Base-by-base conservation (phyloP, 192 early-diverging fungal genomes). In the Backusella mclennaniae region DNA sequence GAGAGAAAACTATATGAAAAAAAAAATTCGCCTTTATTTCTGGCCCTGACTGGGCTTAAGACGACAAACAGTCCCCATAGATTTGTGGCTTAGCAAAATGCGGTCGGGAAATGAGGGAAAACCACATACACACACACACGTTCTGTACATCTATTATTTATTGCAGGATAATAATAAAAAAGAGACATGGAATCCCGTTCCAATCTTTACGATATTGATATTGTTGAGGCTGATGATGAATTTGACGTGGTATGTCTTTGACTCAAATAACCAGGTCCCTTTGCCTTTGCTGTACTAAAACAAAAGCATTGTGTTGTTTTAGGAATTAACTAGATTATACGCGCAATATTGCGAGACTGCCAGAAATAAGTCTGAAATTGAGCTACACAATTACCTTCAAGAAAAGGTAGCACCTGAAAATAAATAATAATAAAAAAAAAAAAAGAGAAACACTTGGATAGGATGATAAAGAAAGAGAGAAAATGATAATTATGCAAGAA, bases 381-480 rank as follows among this genome's bases (percentile, higher is more conserved):
- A 93, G 33, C 77, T 85, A 7, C 92, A 93, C 76, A 88, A 88
- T 33, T 76, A 80, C 23, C 76, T 93, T 26, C 89, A 92, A 66
- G 90, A 89, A 3, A 85, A 80, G 76, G 26, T 85, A 85, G 29
- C 88, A 3, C 7, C 11, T 63, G 11, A 39, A 39, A 39, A 53
- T 53, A 53, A 53, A 39, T 11, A 39, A 53, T 53, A 53, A 53
- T n/a, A n/a, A 52, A 19, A 8, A 8, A 17, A 21, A 29, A 33
- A 33, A 33, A 33, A 33, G 33, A 29, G 26, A 63, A 63, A 14
- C 9, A 63, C 2, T 63, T 63, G 56, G 7, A 63, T 63, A 63
- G 56, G 26, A 29, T 1, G 26, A 63, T n/a, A 49, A 44, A 17
- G 46, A 49, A 4, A 19, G 19, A 44, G 15, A 44, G 42, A 17